Evolutionary conservation across 192 early-diverging fungal species (phyloP), one percentile per base, ranked within the genome.

Genomic region (Coemansia sp.): DNA sequence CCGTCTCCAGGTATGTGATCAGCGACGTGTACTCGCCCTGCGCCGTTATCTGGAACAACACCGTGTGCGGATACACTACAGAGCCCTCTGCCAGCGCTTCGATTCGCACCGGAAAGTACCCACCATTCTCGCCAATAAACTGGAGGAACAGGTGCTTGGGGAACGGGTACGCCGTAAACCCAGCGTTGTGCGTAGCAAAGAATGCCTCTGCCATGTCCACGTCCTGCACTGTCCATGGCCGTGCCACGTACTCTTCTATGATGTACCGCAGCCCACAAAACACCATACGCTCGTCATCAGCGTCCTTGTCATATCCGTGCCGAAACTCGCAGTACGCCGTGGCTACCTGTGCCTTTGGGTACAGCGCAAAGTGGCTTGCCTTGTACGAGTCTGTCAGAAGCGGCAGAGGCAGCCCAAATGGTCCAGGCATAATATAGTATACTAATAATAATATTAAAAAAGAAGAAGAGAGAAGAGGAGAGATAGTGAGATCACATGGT

Each of bases 381-480:
- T 95, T 95, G 85, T 95, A 95, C 29, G 89, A 90, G 72, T 95
- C 93, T 7, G 93, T 88, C 19, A 95, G 68, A 37, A 95, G 65
- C 7, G 83, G 70, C 9, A 85, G 72, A 2, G 91, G 89, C 33
- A 92, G 56, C 4, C 73, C 74, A 61, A 76, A 79, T 14, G 68
- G 59, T 35, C 67, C 73, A 2, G 76, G 72, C 82, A 85, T 85
- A 3, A 29, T 53, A 18, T 18, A 39, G 15, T 29, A 58, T 21
- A 21, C 46, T 44, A 19, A 26, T 18, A 29, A 26, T 24, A 34
- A 33, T 32, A 29, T 17, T 9, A 62, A 21, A 54, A 5, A 35
- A 12, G 17, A 19, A 35, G 32, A 18, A 29, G 27, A 50, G 7
- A 26, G 14, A 50, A 27, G 15, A 8, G n/a, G 26, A 12, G 10